Evolutionary conservation across 352 stramenopile genomes (phyloP), one percentile per base, ranked within the genome.

Genomic region (Globisporangium irregulare): DNA sequence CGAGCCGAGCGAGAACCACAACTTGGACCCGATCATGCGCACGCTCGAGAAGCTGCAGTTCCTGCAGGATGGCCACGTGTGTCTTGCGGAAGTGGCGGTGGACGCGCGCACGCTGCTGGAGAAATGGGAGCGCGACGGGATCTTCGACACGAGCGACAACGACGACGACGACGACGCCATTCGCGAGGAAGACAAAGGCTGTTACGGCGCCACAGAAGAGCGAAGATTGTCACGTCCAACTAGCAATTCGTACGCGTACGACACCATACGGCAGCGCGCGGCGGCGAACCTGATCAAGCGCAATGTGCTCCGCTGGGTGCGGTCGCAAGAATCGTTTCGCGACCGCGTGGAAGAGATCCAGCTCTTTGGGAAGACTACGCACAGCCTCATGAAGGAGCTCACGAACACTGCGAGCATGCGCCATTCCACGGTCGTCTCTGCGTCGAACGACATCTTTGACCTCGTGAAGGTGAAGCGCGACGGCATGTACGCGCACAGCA

Each of bases 261-360:
- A 86, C 59, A 82, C 67, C 24, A 51, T 89, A 24, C 80, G 80
- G 1, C 79, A 90, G 66, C 79, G 81, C 25, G 79, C 82, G 15
- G 84, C 82, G 20, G 80, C 76, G 20, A 77, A 76, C 43, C 59
- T 89, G 50, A 89, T 92, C 66, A 90, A 90, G 64, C 80, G 82
- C 10, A 81, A 81, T 18, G 76, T 89, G 0, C 60, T 90, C 29
- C 59, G 34, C 12, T 92, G 84, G 84, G 73, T 78, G 51, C 71
- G 84, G 10, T 77, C 79, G 12, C 79, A 77, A n/a, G 68, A 71
- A 29, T 77, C 79, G 12, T 90, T 90, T 34, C 73, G 74, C 56
- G 70, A 82, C 20, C 81, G 84, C 18, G 81, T 90, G 8, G 79
- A 81, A 1, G 80, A 92, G 70, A 76, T 92, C 32, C 59, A 87